Conservation (phyloP, 2,329 filamentous ascomycete species). For the Cucurbitaria berberidis region DNA sequence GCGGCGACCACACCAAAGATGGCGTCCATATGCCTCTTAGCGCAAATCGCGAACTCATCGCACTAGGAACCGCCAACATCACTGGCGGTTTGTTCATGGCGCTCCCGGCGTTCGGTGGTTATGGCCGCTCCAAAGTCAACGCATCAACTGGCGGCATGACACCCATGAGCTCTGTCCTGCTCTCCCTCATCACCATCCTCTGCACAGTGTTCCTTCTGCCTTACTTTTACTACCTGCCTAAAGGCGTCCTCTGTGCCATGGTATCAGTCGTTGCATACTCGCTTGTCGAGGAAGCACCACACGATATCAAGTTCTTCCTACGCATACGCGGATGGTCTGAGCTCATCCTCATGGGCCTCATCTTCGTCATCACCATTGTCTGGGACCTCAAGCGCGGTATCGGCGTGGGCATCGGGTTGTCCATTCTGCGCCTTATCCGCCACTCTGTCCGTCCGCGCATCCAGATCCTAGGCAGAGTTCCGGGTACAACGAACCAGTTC, state of each 20-base stretch:
- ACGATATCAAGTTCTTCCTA: conserved; percentile 89
- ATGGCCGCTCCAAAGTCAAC: conserved; percentile 95
- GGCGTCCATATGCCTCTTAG: conserved; percentile 83
- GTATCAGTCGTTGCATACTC: conserved; percentile 95
- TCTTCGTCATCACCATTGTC: conserved; percentile 91
- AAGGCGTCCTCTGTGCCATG: conserved; percentile 91
- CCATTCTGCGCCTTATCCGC: conserved; percentile 84
- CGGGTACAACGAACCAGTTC: conserved; percentile 76
- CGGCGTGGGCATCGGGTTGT: conserved; percentile 89
- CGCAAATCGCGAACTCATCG: conserved; percentile 91
- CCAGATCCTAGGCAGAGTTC: conserved; percentile 90
- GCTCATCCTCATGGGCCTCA: conserved; percentile 83
- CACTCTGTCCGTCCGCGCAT: conserved; percentile 93
- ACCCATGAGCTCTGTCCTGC: conserved; percentile 88
- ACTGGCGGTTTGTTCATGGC: conserved; percentile 90
- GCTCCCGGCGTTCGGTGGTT: conserved; percentile 92
- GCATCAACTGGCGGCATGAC: conserved; percentile 88
- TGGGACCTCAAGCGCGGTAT: conserved; percentile 95
- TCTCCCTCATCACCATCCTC: conserved; percentile 81
- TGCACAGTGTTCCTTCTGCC: conserved; percentile 83
- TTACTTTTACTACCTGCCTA: conserved; percentile 95
- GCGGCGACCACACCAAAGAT: conserved; percentile 60
- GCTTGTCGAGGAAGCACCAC: conserved; percentile 91
- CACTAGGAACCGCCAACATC: conserved; percentile 89
- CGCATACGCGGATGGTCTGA: conserved; percentile 86